Percentiles rank a stretch among this genome's conserved stretches.
phyloP scores from a whole-genome alignment of 176 grass and related monocot genomes.

The Zoysia japonica region DNA sequence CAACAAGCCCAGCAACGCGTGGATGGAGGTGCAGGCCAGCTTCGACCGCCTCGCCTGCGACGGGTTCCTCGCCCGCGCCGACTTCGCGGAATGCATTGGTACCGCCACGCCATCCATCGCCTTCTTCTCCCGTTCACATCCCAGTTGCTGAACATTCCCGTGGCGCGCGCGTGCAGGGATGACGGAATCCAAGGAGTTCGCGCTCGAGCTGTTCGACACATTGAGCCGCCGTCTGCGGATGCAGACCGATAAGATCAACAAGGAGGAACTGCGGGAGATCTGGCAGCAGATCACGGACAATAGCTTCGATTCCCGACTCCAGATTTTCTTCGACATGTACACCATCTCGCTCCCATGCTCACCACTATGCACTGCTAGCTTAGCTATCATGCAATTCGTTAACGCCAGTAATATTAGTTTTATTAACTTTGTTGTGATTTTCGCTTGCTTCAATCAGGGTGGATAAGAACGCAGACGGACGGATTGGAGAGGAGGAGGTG shows the following conservation, averaged over 20 bases:
- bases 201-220: constrained; percentile 91
- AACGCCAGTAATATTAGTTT: not conserved
- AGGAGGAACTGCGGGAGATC: constrained; percentile 91
- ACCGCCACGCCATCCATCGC: not conserved
- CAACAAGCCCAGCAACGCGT: constrained; percentile 72
- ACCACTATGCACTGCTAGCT: constrained; percentile 12
- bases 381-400: not conserved
- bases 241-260: constrained; percentile 78
- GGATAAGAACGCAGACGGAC: constrained; percentile 93
- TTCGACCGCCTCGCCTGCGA: constrained; percentile 76
- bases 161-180: constrained; percentile 57
- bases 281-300: constrained; percentile 93
- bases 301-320: constrained; percentile 96
- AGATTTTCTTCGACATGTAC: constrained; percentile 99
- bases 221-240: constrained; percentile 68
- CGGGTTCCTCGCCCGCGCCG: constrained; percentile 70
- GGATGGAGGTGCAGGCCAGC: constrained; percentile 76
- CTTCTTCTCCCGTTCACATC: not conserved
- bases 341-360: not conserved
- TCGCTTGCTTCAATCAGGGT: constrained; percentile 60
- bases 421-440: not conserved
- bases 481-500: constrained; percentile 88
- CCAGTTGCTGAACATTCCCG: not conserved
- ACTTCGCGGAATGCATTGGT: constrained; percentile 99
- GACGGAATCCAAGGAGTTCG: constrained; percentile 96